Evolutionary conservation across 1,139 yeast genomes (phyloP).

Genomic region (Diutina pseudorugosa): DNA sequence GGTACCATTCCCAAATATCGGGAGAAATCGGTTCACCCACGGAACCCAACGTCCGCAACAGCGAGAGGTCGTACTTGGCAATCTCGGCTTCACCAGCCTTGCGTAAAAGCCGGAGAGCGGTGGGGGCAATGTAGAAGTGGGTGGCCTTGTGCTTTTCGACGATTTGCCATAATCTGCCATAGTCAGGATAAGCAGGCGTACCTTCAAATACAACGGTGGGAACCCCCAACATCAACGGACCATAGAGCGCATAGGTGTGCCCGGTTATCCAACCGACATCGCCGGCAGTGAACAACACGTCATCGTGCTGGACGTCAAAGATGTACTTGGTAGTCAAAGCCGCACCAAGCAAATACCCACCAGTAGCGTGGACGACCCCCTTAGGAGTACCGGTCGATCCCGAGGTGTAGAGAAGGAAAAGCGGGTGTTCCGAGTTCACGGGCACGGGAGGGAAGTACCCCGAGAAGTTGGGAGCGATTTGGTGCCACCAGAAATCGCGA

Average conservation of each 20-base stretch:
- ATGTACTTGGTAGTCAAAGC: conserved; percentile 89
- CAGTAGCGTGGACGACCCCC: conserved; percentile 94
- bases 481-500: conserved; percentile 93
- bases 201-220: conserved; percentile 93
- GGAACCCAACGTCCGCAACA: conserved; percentile 89
- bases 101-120: conserved; percentile 89
- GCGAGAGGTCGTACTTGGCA: conserved; percentile 75
- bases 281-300: conserved; percentile 90
- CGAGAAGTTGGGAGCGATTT: conserved; percentile 67
- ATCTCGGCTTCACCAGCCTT: conserved; percentile 85
- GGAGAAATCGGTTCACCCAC: conserved; percentile 99
- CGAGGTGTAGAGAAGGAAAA: conserved; percentile 86
- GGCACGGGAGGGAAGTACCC: conserved; percentile 83
- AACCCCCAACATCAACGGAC: conserved; percentile 82
- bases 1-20: conserved; percentile 98
- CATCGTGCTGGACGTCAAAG: conserved; percentile 83
- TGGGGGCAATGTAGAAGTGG: conserved; percentile 97
- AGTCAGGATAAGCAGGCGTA: conserved; percentile 96
- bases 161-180: conserved; percentile 94
- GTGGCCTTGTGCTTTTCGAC: conserved; percentile 88
- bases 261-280: conserved; percentile 99
- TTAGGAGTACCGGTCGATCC: conserved; percentile 98
- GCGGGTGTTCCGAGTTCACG: conserved; percentile 85
- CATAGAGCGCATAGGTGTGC: conserved; percentile 91
- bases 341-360: conserved; percentile 89